Evolutionary conservation across 2,329 filamentous ascomycete species (phyloP).

Genomic region (Colletotrichum karsti): DNA sequence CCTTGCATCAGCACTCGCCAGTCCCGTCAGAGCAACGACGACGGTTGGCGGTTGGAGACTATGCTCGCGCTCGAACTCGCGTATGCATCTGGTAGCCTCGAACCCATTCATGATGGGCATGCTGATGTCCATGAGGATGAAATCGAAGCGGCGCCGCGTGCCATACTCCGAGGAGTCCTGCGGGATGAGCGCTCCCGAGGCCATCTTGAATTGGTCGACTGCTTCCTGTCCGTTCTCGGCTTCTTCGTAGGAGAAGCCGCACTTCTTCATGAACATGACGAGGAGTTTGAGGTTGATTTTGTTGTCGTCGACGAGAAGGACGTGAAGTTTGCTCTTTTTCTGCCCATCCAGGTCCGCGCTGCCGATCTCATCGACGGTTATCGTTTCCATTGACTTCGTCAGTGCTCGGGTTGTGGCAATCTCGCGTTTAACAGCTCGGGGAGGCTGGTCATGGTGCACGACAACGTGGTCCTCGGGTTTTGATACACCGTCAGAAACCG

Average conservation of each 20-base stretch:
- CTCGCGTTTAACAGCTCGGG: neutral
- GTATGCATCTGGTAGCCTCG: slow-evolving; percentile 56
- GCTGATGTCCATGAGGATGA: slow-evolving; percentile 56
- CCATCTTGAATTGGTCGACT: slow-evolving; percentile 49
- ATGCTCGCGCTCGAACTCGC: slow-evolving; percentile 54
- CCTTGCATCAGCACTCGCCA: slow-evolving; percentile 57
- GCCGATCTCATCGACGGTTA: neutral
- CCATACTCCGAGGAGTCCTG: neutral
- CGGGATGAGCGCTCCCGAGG: slow-evolving; percentile 15
- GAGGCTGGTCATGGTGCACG: neutral
- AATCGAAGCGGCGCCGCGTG: slow-evolving; percentile 38
- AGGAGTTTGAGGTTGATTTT: slow-evolving; percentile 51
- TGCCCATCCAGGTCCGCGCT: neutral
- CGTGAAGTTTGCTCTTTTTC: slow-evolving; percentile 19
- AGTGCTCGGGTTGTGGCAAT: neutral
- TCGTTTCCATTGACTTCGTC: neutral
- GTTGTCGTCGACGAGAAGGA: slow-evolving; percentile 53
- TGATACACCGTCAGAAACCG: no score
- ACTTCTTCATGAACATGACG: slow-evolving; percentile 51
- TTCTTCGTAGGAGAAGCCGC: slow-evolving; percentile 48
- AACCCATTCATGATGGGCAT: slow-evolving; percentile 66
- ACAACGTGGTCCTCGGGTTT: neutral
- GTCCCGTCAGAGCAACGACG: slow-evolving; percentile 61
- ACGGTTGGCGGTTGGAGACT: slow-evolving; percentile 46
- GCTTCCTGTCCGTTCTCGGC: slow-evolving; percentile 58